Evolutionary conservation across 495 filamentous ascomycete species (phyloP).

Genomic region (Neurospora sp.): DNA sequence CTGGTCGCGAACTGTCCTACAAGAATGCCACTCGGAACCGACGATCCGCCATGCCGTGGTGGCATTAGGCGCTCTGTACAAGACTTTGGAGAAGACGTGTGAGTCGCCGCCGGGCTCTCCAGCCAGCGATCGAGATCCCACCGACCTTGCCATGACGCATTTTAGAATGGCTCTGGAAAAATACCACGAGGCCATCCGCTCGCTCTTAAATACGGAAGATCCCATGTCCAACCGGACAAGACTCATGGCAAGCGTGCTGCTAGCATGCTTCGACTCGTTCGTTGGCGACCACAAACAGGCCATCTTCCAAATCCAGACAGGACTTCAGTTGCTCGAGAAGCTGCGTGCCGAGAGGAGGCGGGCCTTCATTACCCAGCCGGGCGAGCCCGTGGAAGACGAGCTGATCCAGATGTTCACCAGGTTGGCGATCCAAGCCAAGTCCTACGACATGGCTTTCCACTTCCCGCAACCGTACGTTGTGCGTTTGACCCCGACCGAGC

Average conservation of each 20-base stretch:
- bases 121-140: constrained; percentile 14
- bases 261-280: constrained; percentile 43
- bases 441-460: constrained; percentile 51
- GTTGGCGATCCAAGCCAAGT: constrained; percentile 48
- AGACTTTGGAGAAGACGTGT: constrained; percentile 44
- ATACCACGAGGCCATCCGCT: constrained; percentile 33
- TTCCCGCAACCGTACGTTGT: constrained; percentile 47
- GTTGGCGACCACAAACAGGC: constrained; percentile 40
- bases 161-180: constrained; percentile 36
- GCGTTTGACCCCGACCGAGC: constrained; percentile 30
- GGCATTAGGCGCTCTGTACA: constrained; percentile 53
- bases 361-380: constrained; percentile 26
- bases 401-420: constrained; percentile 48
- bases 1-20: constrained; percentile 48
- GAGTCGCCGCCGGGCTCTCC: constrained; percentile 39
- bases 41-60: constrained; percentile 56
- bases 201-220: constrained; percentile 25
- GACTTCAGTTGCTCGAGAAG: constrained; percentile 34
- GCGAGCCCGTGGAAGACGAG: constrained; percentile 45
- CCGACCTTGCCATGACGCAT: constrained; percentile 28
- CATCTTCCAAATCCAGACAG: constrained; percentile 35
- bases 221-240: constrained; percentile 30
- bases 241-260: constrained; percentile 38
- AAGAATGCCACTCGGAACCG: constrained; percentile 50
- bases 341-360: constrained; percentile 30